phyloP scores from a whole-genome alignment of 371 early-diverging fungal genomes.

The Lichtheimia corymbifera region DNA sequence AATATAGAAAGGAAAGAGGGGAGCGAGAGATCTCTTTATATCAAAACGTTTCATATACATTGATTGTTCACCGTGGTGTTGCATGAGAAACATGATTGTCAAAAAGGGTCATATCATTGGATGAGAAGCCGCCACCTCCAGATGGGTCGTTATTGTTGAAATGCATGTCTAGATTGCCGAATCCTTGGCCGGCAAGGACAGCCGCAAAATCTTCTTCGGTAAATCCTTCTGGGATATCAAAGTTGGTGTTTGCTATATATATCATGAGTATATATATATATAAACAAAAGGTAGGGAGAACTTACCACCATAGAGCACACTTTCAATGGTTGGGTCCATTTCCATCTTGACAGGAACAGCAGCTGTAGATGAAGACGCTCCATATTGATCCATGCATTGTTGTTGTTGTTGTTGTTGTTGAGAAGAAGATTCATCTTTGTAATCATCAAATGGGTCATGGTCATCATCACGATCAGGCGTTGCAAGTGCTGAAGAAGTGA shows the following conservation, averaged over 20 bases:
- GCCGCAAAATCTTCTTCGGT: slow-evolving; percentile 14
- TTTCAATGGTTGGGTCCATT: not conserved
- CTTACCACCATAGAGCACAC: not conserved
- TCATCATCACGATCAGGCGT: slow-evolving; percentile 39
- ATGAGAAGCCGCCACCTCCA: slow-evolving; percentile 3
- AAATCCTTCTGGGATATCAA: slow-evolving; percentile 13
- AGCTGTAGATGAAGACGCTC: slow-evolving; percentile 2
- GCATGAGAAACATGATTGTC: slow-evolving; percentile 4
- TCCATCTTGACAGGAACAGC: slow-evolving; percentile 13
- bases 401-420: not conserved
- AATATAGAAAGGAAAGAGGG: slow-evolving; percentile 7
- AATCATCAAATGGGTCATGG: slow-evolving; percentile 29
- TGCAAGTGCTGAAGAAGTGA: slow-evolving; percentile 32
- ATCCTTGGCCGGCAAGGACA: slow-evolving; percentile 19
- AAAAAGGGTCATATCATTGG: slow-evolving; percentile 4
- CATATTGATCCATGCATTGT: not conserved
- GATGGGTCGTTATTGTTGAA: slow-evolving; percentile 8
- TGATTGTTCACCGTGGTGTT: slow-evolving; percentile 3
- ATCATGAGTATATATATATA: no score
- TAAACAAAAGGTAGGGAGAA: not conserved
- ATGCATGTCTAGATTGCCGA: slow-evolving; percentile 3
- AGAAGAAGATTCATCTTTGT: not conserved
- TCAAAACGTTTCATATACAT: slow-evolving; percentile 2
- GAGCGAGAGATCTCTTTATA: not conserved
- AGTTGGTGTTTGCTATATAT: slow-evolving; percentile 4